Percentiles rank a stretch among this genome's conserved stretches.
Evolutionary conservation across 164 flowering plant genomes (phyloP).

Genomic region (Magnolia changhungtana): DNA sequence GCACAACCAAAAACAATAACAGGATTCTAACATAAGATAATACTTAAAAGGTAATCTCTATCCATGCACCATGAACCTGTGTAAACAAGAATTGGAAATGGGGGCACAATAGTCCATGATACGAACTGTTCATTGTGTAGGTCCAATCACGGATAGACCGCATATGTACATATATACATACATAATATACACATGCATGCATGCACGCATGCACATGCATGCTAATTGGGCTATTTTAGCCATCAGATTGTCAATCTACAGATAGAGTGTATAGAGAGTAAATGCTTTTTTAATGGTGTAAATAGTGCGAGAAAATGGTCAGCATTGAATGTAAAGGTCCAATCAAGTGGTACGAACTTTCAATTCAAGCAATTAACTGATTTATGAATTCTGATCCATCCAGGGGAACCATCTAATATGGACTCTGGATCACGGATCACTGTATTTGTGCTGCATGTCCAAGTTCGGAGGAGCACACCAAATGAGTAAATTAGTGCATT

Average conservation of each 20-base stretch:
- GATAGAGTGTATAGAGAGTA: too few relatives aligned
- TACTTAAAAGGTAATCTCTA: neutral
- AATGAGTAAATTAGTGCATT: neutral
- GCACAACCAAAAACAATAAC: constrained; percentile 16
- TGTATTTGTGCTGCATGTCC: neutral
- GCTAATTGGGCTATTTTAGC: too few relatives aligned
- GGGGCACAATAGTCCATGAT: neutral
- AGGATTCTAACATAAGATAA: neutral
- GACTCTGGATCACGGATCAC: neutral
- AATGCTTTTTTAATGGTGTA: neutral
- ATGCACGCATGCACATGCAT: too few relatives aligned
- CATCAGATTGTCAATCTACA: too few relatives aligned
- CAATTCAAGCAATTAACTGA: neutral
- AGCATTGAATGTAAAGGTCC: neutral
- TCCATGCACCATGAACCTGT: neutral
- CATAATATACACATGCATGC: too few relatives aligned
- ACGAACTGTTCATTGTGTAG: too few relatives aligned
- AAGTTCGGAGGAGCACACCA: neutral
- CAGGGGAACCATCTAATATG: neutral
- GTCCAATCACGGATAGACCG: too few relatives aligned
- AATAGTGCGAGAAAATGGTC: neutral
- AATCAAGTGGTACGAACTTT: neutral
- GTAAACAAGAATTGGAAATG: neutral
- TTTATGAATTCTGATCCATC: neutral
- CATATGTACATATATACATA: too few relatives aligned